Evolutionary conservation across 441 rosid species (phyloP), one percentile per base, ranked within the genome.

Genomic region (Raphanus hybrid): DNA sequence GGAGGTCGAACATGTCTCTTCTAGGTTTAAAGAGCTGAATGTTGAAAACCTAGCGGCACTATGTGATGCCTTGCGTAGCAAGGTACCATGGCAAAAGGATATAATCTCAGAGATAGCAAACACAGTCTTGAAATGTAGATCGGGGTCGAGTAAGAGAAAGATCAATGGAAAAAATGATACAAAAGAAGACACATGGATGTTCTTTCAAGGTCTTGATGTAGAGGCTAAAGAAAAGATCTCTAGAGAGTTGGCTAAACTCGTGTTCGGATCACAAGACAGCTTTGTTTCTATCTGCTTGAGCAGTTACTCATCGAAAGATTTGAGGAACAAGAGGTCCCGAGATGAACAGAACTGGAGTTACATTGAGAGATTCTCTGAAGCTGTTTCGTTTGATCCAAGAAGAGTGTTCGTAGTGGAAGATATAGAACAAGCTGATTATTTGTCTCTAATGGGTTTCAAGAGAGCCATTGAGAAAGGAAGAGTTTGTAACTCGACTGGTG

Each of bases 401-500:
- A 80, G 90, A 68, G 91, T 90, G 14, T 87, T 90, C 78, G 78
- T 88, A 3, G 75, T 90, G 3, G 91, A 90, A 73, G 92, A 89
- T 70, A 80, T 83, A n/a, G 92, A 86, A 37, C 87, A 85, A 82
- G 80, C 88, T 3, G 89, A 87, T 82, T 84, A 77, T 55, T 69
- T 80, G 37, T 83, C 87, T 43, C 90, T 85, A 80, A 70, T 86
- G 55, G 90, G 91, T 23, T 87, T 93, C 82, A 90, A 87, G 82
- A 87, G 88, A 77, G 97, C 97, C 0, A 87, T 88, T 14, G 95
- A 88, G 83, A 85, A 82, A 63, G 92, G 95, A 72, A 83, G 81
- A 76, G 64, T 88, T 41, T 34, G 29, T 43, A 82, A 77, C 41
- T 73, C 78, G 1, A 74, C 69, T 34, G 86, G 86, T 3, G 85